Evolutionary conservation across 768 basidiomycete species (phyloP).

Genomic region (Boletus tomentosulus): DNA sequence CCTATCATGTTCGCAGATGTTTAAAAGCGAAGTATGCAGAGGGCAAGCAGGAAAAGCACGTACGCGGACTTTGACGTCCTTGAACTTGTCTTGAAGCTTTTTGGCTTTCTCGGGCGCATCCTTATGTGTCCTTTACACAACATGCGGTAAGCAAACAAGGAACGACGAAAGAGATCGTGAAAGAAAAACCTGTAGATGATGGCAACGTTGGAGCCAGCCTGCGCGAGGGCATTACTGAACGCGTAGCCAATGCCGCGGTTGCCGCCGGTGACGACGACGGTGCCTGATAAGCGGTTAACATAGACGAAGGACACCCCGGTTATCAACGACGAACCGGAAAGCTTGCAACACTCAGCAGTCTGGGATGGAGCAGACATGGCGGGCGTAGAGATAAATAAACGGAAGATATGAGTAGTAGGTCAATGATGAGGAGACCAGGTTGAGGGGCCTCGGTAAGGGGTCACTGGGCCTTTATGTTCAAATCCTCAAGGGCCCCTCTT

Average conservation of each 20-base stretch:
- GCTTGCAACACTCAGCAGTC: slow-evolving; percentile 10
- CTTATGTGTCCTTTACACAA: slow-evolving; percentile 37
- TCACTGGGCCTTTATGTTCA: slow-evolving; percentile 7
- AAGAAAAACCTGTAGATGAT: slow-evolving; percentile 51
- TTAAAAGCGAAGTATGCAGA: neutral
- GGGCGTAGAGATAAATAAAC: neutral
- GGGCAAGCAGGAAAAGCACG: neutral
- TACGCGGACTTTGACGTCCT: slow-evolving; percentile 38
- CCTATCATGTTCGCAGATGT: slow-evolving; percentile 29
- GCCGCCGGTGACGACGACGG: slow-evolving; percentile 58
- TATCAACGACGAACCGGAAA: slow-evolving; percentile 25
- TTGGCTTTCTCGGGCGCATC: slow-evolving; percentile 47
- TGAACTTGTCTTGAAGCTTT: slow-evolving; percentile 44
- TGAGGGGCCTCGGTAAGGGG: neutral
- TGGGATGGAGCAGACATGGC: slow-evolving; percentile 5
- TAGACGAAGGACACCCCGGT: neutral
- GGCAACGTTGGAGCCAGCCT: slow-evolving; percentile 54
- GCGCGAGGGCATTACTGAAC: slow-evolving; percentile 48
- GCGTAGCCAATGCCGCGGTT: slow-evolving; percentile 60
- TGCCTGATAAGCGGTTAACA: slow-evolving; percentile 29
- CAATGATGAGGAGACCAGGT: neutral
- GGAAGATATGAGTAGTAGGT: neutral
- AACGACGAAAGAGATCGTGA: neutral
- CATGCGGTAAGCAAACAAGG: neutral
- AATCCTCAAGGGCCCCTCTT: slow-evolving; percentile 11